phyloP scores from a whole-genome alignment of 208 protist species.

The Crithidia brevicula region DNA sequence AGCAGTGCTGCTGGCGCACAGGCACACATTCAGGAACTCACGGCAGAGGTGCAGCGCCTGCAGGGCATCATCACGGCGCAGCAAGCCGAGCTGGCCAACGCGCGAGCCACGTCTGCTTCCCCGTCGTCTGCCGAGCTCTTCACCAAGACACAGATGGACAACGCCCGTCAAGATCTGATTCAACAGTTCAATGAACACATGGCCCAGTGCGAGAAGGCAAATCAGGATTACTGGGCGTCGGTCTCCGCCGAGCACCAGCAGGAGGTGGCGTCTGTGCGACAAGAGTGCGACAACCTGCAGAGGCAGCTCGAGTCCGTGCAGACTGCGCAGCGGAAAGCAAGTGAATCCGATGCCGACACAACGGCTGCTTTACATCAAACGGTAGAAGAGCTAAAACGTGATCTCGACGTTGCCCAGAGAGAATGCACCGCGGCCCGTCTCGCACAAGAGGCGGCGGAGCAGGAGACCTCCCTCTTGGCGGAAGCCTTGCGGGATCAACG shows the following conservation, averaged over 20 bases:
- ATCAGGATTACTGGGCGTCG: constrained; percentile 41
- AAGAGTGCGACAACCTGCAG: constrained; percentile 22
- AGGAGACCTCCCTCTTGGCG: background rate
- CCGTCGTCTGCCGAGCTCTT: constrained; percentile 6
- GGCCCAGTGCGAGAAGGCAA: constrained; percentile 45
- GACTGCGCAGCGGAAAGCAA: constrained; percentile 9
- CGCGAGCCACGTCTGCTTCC: background rate
- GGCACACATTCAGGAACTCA: background rate
- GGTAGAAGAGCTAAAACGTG: constrained; percentile 5
- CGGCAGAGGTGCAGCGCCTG: constrained; percentile 14
- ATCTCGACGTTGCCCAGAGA: constrained; percentile 5
- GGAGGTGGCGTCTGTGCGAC: constrained; percentile 18
- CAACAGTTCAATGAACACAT: constrained; percentile 64
- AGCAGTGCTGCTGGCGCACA: background rate
- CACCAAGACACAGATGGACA: constrained; percentile 31
- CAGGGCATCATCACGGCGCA: constrained; percentile 16
- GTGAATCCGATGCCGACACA: background rate
- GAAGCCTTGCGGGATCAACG: constrained; percentile 8
- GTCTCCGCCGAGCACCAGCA: constrained; percentile 27
- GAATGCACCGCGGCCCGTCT: constrained; percentile 5
- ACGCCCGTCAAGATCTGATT: constrained; percentile 23
- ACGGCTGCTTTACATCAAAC: constrained; percentile 1
- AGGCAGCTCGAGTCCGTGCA: constrained; percentile 18
- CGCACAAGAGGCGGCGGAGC: constrained; percentile 9
- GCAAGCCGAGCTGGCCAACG: constrained; percentile 11